These are phyloP conservation scores for Penicillium glabrum DNA, from an alignment of 2,329 filamentous ascomycete species.

Conservation along the genomic window DNA sequence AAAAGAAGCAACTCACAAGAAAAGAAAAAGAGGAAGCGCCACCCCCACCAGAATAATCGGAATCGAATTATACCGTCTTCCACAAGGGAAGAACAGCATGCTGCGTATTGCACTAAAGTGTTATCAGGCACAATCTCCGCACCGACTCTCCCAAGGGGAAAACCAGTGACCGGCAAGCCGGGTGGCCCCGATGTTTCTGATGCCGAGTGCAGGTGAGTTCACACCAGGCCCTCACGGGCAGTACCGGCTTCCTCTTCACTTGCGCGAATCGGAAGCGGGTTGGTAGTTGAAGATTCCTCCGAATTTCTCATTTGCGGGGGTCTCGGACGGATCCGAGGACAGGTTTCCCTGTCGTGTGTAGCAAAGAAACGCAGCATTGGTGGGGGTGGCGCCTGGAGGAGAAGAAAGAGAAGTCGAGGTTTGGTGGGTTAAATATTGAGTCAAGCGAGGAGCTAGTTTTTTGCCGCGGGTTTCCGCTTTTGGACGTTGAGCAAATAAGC, in stretches of 20 bases:
- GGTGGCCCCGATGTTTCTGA: conserved; percentile 80
- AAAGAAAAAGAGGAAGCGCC: conserved; percentile 62
- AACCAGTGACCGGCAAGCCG: conserved; percentile 15
- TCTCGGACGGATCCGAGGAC: conserved; percentile 26
- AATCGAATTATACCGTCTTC: conserved; percentile 74
- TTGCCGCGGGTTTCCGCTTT: not conserved
- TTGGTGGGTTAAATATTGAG: conserved; percentile 16
- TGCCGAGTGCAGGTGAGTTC: conserved; percentile 83
- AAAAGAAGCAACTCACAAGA: conserved; percentile 45
- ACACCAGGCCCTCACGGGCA: conserved; percentile 87
- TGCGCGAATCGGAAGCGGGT: conserved; percentile 40
- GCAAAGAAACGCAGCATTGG: conserved; percentile 96
- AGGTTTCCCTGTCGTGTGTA: conserved; percentile 64
- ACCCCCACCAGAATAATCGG: conserved; percentile 86
- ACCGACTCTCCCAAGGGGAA: conserved; percentile 85
- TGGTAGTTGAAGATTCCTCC: conserved; percentile 82
- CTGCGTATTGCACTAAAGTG: conserved; percentile 97
- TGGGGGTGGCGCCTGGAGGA: conserved; percentile 73
- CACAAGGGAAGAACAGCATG: conserved; percentile 54
- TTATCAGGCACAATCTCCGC: conserved; percentile 86
- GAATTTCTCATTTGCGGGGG: conserved; percentile 92
- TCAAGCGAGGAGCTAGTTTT: conserved; percentile 9
- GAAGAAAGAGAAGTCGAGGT: conserved; percentile 39
- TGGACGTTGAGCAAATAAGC: not conserved
- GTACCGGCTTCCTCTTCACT: conserved; percentile 41